These are phyloP conservation scores for Erysimum cheiri DNA, from an alignment of 441 rosid species.

Conservation along the genomic window DNA sequence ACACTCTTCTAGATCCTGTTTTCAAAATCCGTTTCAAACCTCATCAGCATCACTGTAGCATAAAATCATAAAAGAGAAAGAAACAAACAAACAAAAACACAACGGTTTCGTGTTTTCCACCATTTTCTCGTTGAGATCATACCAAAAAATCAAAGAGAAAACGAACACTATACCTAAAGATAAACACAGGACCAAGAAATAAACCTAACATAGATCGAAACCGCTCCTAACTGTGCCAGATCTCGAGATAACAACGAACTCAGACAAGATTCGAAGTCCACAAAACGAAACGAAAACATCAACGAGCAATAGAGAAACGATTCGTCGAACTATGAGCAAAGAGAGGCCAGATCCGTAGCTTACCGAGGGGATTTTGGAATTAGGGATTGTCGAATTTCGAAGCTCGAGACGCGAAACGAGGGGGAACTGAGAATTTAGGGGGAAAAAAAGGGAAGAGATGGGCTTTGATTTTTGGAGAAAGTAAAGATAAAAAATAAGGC, in stretches of 20 bases:
- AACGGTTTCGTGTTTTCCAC: not conserved
- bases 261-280: conserved; percentile 12
- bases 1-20: conserved; percentile 38
- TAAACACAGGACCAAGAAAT: not conserved
- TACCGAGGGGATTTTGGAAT: conserved; percentile 36
- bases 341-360: conserved; percentile 32
- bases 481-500: conserved; percentile 11
- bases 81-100: not conserved
- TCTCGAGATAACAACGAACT: conserved; percentile 33
- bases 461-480: conserved; percentile 36
- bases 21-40: conserved; percentile 4
- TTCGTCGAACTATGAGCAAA: not conserved
- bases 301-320: not conserved
- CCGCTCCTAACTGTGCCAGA: conserved; percentile 14
- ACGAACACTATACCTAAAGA: not conserved
- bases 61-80: not conserved
- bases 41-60: conserved; percentile 11
- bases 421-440: conserved; percentile 24
- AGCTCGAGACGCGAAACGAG: conserved; percentile 19
- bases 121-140: conserved; percentile 6
- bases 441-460: conserved; percentile 4
- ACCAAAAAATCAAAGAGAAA: not conserved
- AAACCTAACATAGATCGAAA: conserved; percentile 3
- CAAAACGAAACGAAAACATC: conserved; percentile 1
- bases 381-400: conserved; percentile 30